Evolutionary conservation across 306 rosid genomes (phyloP), one percentile per base, ranked within the genome.

Genomic region (Fagus crenata): DNA sequence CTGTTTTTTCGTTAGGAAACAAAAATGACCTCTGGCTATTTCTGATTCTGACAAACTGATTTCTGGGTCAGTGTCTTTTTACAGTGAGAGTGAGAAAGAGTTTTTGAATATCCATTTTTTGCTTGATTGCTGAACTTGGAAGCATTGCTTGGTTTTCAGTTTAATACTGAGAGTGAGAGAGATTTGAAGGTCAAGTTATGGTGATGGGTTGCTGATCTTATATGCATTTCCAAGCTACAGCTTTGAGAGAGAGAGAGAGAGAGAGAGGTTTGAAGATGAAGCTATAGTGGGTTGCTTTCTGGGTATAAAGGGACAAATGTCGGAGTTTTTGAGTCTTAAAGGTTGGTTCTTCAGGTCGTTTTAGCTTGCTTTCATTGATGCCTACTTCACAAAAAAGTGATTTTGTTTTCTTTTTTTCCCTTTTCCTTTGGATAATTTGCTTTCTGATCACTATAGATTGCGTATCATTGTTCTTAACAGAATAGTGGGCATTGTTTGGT

Each of bases 291-390:
- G 64, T 82, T 85, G 84, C 81, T 75, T 74, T 73, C 54, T 77
- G 75, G 67, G 54, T 61, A 11, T 40, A 71, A 75, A 54, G 49
- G 18, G 40, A n/a, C 75, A 46, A 67, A 46, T 51, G 71, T 81
- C 60, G 72, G 81, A n/a, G 89, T 86, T 76, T 84, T 85, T 43
- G 85, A 83, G 80, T 74, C 96, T 88, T 89, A 55, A 90, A 95
- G 97, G 93, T 92, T 88, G 72, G 89, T 92, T 43, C 85, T 87
- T 83, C 81, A 80, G 31, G 35, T 56, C 74, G 35, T 64, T 78
- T 53, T 78, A 76, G 74, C 77, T 56, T 85, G 80, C 75, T 83
- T 86, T 75, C 84, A 82, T 82, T 80, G 83, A 80, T 85, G 82
- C 79, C 84, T 37, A 7, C 71, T 84, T 73, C 81, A 75, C 32